Evolutionary conservation across 2,329 filamentous ascomycete species (phyloP), one percentile per base, ranked within the genome.

Genomic region (Cytospora mali): DNA sequence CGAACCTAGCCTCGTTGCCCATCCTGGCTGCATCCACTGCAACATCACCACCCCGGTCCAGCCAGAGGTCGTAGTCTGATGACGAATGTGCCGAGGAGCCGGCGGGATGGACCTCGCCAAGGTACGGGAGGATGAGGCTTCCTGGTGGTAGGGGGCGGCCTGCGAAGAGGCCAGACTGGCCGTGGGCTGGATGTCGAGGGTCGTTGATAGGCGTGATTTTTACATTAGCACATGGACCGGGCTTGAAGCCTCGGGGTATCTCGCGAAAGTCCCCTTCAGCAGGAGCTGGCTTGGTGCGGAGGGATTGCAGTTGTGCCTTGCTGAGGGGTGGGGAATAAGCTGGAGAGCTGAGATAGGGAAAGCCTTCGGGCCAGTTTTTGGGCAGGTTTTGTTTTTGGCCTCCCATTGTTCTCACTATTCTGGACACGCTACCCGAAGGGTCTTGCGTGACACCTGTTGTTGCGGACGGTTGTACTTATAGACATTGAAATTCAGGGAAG

Each of bases 1-100:
- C 80, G 68, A 88, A 89, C 11, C 87, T 77, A 1, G 83, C 86
- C 75, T 90, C 87, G 69, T 88, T 89, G 13, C 87, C 87, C 58
- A 74, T 74, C 42, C 70, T 71, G 18, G 77, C 80, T 4, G 87
- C 87, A 68, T 90, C 87, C 4, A 89, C 82, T 3, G 86, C 86
- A 1, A 87, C 75, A 18, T 80, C 81, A 0, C 74, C 77, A 23
- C 82, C 84, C 23, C 80, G 77, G 72, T 87, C 84, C 23, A 89
- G 75, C 79, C 84, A 87, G 28, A 90, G 75, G 70, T 89, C 87
- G 70, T 89, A 89, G 74, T 89, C 84, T 7, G 81, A 84, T 16
- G 69, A 62, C n/a, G 75, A 75, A 65, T 83, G 75, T 23, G 68
- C 68, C 2, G 72, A 69, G 67, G 70, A 58, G 58, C 70, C 64